Evolutionary conservation across 1,284 basidiomycete species (phyloP).

Genomic region (Leccinum pachyderme): DNA sequence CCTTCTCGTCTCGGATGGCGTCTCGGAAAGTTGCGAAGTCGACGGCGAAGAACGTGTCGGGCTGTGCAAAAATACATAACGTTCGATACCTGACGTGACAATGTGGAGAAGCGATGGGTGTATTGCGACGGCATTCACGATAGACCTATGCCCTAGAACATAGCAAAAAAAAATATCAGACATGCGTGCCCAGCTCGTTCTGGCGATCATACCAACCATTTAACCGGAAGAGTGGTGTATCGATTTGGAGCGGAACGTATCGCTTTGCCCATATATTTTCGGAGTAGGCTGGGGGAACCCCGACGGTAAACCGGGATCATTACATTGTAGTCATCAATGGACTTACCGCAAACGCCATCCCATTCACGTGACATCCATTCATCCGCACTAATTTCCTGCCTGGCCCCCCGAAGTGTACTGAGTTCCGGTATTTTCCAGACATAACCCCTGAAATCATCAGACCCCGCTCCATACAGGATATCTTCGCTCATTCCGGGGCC

Average conservation of each 20-base stretch:
- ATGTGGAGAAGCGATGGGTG: constrained; percentile 70
- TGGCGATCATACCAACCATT: constrained; percentile 43
- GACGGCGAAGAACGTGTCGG: constrained; percentile 54
- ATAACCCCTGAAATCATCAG: constrained; percentile 78
- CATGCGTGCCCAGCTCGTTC: background rate
- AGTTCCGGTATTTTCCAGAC: constrained; percentile 71
- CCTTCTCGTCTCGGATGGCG: constrained; percentile 46
- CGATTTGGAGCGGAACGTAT: constrained; percentile 55
- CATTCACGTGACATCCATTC: constrained; percentile 44
- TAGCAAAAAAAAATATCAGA: constrained; percentile 5
- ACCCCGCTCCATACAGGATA: constrained; percentile 66
- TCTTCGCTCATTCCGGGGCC: constrained; percentile 51
- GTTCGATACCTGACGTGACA: constrained; percentile 70
- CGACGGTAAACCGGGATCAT: constrained; percentile 7
- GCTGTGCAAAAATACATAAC: constrained; percentile 65
- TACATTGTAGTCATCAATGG: constrained; percentile 2
- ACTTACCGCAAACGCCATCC: constrained; percentile 40
- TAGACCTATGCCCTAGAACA: constrained; percentile 61
- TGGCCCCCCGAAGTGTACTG: constrained; percentile 40
- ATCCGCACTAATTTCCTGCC: constrained; percentile 40
- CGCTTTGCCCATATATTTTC: constrained; percentile 36
- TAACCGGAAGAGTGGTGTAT: constrained; percentile 54
- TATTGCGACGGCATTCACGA: constrained; percentile 69
- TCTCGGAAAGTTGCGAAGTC: constrained; percentile 40
- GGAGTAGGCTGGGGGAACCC: constrained; percentile 45